phyloP scores from a whole-genome alignment of 2,329 filamentous ascomycete species.

The Cladophialophora exuberans region DNA sequence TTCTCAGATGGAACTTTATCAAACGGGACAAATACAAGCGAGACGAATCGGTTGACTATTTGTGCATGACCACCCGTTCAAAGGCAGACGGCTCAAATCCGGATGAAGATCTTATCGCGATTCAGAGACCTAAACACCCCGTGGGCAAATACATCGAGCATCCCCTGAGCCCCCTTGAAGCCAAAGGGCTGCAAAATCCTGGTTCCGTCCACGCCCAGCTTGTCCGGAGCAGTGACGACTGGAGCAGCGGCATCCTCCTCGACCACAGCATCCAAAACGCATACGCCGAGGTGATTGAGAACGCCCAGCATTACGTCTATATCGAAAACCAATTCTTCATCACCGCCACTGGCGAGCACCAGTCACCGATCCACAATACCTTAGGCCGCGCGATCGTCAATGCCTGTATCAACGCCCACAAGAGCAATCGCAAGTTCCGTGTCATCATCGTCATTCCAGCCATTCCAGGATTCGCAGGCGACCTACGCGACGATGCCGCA shows the following conservation, averaged over 20 bases:
- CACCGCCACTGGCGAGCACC: slow-evolving; percentile 86
- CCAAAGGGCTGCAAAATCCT: slow-evolving; percentile 64
- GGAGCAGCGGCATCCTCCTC: slow-evolving; percentile 86
- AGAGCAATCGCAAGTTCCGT: slow-evolving; percentile 84
- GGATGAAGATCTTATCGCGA: slow-evolving; percentile 82
- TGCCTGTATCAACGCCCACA: slow-evolving; percentile 76
- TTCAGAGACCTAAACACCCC: slow-evolving; percentile 86
- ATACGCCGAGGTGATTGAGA: slow-evolving; percentile 80
- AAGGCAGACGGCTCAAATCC: slow-evolving; percentile 52
- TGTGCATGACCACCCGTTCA: slow-evolving; percentile 74
- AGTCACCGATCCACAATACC: slow-evolving; percentile 82
- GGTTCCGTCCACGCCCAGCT: slow-evolving; percentile 82
- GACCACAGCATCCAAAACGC: slow-evolving; percentile 89
- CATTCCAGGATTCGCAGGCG: slow-evolving; percentile 91
- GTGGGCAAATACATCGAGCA: slow-evolving; percentile 86
- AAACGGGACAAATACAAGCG: slow-evolving; percentile 99
- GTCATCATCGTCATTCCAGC: slow-evolving; percentile 90
- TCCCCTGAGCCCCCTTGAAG: slow-evolving; percentile 69
- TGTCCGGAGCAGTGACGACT: slow-evolving; percentile 87
- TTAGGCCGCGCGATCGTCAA: slow-evolving; percentile 91
- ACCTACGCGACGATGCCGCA: slow-evolving; percentile 80
- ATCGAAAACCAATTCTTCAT: slow-evolving; percentile 99
- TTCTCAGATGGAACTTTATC: slow-evolving; percentile 93
- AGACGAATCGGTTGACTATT: slow-evolving; percentile 80
- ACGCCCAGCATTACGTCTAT: slow-evolving; percentile 90